These are phyloP conservation scores for Phytopythium ostracodes DNA, from an alignment of 352 stramenopile species.

Conservation along the genomic window DNA sequence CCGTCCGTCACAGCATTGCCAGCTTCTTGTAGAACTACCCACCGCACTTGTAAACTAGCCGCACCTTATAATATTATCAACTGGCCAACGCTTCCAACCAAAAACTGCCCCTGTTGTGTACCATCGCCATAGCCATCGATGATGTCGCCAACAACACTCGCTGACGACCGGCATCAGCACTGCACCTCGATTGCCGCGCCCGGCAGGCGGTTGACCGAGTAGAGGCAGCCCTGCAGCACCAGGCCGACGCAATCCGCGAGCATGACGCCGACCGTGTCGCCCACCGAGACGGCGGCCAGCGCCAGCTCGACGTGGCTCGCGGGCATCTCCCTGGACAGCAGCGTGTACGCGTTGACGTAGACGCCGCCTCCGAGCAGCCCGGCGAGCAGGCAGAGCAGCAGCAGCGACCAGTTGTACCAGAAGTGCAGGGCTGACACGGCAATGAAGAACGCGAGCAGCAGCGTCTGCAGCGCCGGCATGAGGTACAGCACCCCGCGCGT, in stretches of 20 bases:
- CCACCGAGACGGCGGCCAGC: conserved; percentile 84
- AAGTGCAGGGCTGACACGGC: conserved; percentile 73
- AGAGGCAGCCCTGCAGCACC: conserved; percentile 91
- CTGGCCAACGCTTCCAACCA: not conserved
- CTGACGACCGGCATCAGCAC: too few species aligned
- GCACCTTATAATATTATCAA: not conserved
- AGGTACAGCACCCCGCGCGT: conserved; percentile 79
- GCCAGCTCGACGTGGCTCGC: conserved; percentile 81
- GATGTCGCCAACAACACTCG: too few species aligned
- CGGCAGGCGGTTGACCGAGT: conserved; percentile 71
- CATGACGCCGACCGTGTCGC: conserved; percentile 88
- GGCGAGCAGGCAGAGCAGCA: conserved; percentile 81
- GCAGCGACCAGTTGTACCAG: conserved; percentile 84
- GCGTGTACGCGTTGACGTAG: conserved; percentile 91
- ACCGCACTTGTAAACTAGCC: not conserved
- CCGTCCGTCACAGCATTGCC: not conserved
- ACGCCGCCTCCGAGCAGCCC: conserved; percentile 88
- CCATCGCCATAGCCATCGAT: not conserved
- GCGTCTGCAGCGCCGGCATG: conserved; percentile 83
- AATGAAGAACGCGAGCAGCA: conserved; percentile 88
- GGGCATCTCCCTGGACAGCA: conserved; percentile 81
- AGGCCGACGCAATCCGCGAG: conserved; percentile 86
- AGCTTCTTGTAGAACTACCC: not conserved
- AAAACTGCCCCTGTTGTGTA: not conserved
- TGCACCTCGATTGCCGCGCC: conserved; percentile 55